These are phyloP conservation scores for Thermothelomyces thermophilus DNA, from an alignment of 2,329 filamentous ascomycete genomes.

Conservation along the genomic window DNA sequence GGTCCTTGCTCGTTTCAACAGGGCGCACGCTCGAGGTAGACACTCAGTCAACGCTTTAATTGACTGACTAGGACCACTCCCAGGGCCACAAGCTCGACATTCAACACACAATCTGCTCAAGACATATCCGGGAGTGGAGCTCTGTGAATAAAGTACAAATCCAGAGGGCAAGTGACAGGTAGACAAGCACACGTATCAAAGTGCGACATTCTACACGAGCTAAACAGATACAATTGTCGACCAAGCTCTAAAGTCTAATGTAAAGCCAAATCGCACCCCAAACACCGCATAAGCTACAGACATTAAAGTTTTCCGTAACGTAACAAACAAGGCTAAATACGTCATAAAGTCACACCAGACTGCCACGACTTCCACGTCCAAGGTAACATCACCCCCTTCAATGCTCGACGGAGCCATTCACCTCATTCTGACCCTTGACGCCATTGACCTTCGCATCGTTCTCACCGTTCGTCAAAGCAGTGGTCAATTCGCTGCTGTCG, in stretches of 20 bases:
- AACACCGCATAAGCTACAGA: background rate
- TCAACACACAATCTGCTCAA: too few relatives aligned
- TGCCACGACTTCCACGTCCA: background rate
- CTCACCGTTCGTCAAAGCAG: constrained; percentile 31
- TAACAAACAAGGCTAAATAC: background rate
- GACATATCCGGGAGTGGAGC: too few relatives aligned
- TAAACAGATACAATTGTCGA: background rate
- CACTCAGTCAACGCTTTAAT: too few relatives aligned
- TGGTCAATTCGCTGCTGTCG: constrained; percentile 31
- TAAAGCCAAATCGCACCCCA: background rate
- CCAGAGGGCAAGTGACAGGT: too few relatives aligned
- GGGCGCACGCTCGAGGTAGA: too few relatives aligned
- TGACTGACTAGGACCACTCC: too few relatives aligned
- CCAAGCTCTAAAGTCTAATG: constrained; percentile 1
- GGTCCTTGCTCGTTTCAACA: too few relatives aligned
- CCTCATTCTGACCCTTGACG: constrained; percentile 1
- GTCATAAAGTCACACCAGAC: background rate
- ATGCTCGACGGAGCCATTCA: background rate
- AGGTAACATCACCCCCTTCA: too few relatives aligned
- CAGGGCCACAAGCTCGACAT: too few relatives aligned
- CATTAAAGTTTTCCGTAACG: background rate
- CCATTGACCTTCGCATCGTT: constrained; percentile 19
- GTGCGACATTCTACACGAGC: too few relatives aligned
- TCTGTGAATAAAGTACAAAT: too few relatives aligned
- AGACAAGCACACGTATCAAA: too few relatives aligned